Base-by-base conservation (phyloP, 768 basidiomycete genomes). In the Suillus cothurnatus region DNA sequence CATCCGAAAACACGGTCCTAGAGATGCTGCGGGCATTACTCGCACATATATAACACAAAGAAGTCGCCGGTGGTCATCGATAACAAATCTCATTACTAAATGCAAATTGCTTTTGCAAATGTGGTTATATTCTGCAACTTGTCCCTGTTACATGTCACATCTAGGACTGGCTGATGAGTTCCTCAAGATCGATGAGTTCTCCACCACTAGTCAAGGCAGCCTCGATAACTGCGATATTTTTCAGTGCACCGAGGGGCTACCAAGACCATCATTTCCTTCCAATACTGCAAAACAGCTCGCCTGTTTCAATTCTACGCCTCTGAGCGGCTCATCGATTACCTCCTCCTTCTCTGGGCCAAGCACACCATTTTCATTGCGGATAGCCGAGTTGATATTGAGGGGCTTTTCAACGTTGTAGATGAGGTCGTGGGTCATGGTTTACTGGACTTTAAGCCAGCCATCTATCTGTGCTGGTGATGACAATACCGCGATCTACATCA, bases 161-260 rank as follows among this genome's bases (percentile, higher is more conserved):
- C 34, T 61, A 64, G n/a, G 49, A 52, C 7, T 61, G 58, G 23
- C 68, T 0, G 21, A 76, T 71, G 1, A 81, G 71, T 67, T 74
- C 79, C 61, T 73, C 71, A 57, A 94, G 77, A 74, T 90, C 85
- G 4, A 94, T 81, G 45, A 83, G 73, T 65, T 79, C 70, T 7
- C 92, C 92, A 23, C 84, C 76, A 69, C 89, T 90, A 45, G 84
- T 88, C 79, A 95, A 78, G 34, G 85, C 86, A 32, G 90, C 92
- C 78, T 95, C 82, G 65, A 96, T 89, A 70, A 94, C 81, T 28
- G 89, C 91, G 36, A 96, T 87, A 72, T 95, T 94, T 67, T 79
- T 78, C 67, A 96, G 75, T 36, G 92, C 87, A n/a, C 79, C 85
- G 39, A 81, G 74, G 34, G 89, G 67, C 85, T 82, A 15, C 91